Evolutionary conservation across 2,329 filamentous ascomycete species (phyloP).

Genomic region (Escovopsis sp.): DNA sequence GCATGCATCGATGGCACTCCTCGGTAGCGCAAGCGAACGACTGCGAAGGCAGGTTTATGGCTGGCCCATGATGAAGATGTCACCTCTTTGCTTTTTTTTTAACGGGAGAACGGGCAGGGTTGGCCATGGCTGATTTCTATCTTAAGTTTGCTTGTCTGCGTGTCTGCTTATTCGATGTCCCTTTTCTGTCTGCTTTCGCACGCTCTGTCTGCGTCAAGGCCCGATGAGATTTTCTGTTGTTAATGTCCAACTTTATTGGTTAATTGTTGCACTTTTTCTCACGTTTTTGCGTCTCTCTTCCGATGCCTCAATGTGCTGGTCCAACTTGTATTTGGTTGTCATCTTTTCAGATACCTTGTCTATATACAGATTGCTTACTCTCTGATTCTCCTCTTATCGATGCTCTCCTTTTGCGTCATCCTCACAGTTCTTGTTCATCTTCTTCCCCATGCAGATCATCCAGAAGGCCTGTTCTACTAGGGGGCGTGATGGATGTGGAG

Average conservation of each 20-base stretch:
- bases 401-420: constrained; percentile 5
- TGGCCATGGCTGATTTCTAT: no score
- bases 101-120: no score
- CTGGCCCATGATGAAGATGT: constrained; percentile 34
- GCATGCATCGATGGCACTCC: constrained; percentile 12
- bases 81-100: constrained; percentile 1
- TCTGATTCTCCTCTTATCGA: constrained; percentile 10
- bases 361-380: constrained; percentile 31
- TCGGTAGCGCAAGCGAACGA: constrained; percentile 28
- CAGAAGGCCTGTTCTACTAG: no score
- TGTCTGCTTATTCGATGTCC: constrained; percentile 10
- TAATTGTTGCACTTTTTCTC: constrained; percentile 9
- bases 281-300: constrained; percentile 10
- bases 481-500: no score
- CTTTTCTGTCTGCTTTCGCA: constrained; percentile 26
- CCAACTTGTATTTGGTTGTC: constrained; percentile 10
- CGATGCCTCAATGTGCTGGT: constrained; percentile 8
- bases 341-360: constrained; percentile 43
- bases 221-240: constrained; percentile 15
- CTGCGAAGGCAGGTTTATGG: constrained; percentile 28
- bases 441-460: no score
- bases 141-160: no score
- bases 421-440: background rate
- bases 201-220: constrained; percentile 14
- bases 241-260: constrained; percentile 2